phyloP scores from a whole-genome alignment of 2,329 filamentous ascomycete species.

The Aspergillus sp. region DNA sequence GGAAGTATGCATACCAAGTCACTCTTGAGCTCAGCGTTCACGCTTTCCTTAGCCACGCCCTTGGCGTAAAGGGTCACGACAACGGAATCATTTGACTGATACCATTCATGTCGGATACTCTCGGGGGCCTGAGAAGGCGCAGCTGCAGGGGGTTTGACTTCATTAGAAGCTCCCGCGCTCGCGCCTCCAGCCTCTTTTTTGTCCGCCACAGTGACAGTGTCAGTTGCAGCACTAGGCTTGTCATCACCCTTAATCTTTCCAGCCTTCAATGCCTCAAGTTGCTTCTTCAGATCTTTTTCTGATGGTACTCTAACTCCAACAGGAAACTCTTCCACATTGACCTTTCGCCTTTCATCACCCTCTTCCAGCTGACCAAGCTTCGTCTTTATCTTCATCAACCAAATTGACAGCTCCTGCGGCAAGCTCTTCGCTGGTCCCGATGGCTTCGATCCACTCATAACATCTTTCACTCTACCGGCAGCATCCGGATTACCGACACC shows the following conservation, averaged over 20 bases:
- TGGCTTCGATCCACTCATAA: constrained; percentile 24
- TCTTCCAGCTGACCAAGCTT: constrained; percentile 53
- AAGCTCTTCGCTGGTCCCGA: constrained; percentile 21
- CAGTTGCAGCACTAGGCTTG: neutral
- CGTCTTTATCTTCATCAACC: constrained; percentile 55
- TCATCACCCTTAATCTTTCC: constrained; percentile 16
- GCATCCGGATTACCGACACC: constrained; percentile 32
- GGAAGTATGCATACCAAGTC: constrained; percentile 40
- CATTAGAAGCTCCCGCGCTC: neutral
- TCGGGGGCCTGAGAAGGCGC: constrained; percentile 31
- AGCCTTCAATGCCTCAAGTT: constrained; percentile 32
- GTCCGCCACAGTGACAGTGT: neutral
- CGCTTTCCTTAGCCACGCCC: constrained; percentile 59
- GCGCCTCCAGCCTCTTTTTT: neutral
- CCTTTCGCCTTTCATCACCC: constrained; percentile 47
- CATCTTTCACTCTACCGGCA: constrained; percentile 28
- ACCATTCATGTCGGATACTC: constrained; percentile 70
- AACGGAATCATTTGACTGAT: constrained; percentile 61
- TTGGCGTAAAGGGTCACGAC: constrained; percentile 67
- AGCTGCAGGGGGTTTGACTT: neutral
- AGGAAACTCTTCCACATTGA: constrained; percentile 56
- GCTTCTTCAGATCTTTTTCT: constrained; percentile 37
- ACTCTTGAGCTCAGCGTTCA: constrained; percentile 53
- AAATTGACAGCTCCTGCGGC: constrained; percentile 51
- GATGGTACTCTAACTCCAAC: constrained; percentile 45